Percentiles rank a stretch among this genome's conserved stretches.
Evolutionary conservation across 2,329 filamentous ascomycete genomes (phyloP).

Genomic region (Claviceps monticola): DNA sequence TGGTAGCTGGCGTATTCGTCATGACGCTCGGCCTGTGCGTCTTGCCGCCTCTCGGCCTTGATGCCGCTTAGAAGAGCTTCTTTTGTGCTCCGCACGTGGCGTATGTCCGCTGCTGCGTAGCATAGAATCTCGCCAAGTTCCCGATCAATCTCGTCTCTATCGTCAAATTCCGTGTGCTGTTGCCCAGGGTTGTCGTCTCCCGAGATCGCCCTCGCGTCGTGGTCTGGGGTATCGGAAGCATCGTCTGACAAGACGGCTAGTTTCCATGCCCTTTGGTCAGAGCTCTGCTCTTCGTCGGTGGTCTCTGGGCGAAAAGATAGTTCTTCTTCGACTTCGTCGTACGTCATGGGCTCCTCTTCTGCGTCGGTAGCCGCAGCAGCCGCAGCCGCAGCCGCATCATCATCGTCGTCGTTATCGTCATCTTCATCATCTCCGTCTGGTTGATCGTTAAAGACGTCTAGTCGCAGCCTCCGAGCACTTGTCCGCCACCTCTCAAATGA

Average conservation of each 20-base stretch:
- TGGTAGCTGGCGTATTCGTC: constrained; percentile 26
- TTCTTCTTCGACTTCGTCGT: constrained; percentile 28
- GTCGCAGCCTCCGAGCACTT: constrained; percentile 33
- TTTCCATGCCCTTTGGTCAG: not conserved
- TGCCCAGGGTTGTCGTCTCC: not conserved
- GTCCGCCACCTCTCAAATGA: constrained; percentile 31
- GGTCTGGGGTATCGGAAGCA: not conserved
- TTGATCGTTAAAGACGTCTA: constrained; percentile 31
- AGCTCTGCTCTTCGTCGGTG: not conserved
- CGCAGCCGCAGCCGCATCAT: constrained; percentile 2
- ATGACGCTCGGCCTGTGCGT: constrained; percentile 27
- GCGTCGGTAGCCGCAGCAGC: not conserved
- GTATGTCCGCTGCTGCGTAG: constrained; percentile 27
- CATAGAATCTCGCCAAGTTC: constrained; percentile 30
- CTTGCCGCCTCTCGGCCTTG: constrained; percentile 26
- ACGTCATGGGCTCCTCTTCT: constrained; percentile 23
- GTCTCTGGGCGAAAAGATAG: constrained; percentile 12
- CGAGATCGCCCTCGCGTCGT: constrained; percentile 7
- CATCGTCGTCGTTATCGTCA: not conserved
- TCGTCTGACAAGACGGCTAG: not conserved
- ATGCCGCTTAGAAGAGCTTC: constrained; percentile 25
- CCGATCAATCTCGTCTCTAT: constrained; percentile 16
- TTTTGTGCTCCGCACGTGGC: constrained; percentile 21
- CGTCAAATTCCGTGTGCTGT: constrained; percentile 13
- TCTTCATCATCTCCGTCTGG: constrained; percentile 10